A percentile compares a stretch with the other conserved stretches of the same genome.
Evolutionary conservation across 352 stramenopile genomes (phyloP).

Genomic region (Peronospora tabacina): DNA sequence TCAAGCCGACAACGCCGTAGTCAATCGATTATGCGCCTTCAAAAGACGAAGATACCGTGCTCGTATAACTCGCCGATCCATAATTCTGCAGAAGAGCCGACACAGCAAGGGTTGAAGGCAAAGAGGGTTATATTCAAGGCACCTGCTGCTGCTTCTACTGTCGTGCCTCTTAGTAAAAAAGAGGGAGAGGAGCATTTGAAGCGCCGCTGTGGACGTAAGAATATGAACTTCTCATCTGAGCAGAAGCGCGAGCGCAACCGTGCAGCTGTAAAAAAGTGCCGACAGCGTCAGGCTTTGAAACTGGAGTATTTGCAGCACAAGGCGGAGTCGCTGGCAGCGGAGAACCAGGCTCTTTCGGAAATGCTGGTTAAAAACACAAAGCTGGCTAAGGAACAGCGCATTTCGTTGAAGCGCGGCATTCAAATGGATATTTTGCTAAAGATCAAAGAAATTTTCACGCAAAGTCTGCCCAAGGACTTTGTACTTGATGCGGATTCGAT

Average conservation of each 20-base stretch:
- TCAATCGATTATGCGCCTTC: conserved; percentile 2
- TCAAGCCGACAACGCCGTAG: conserved; percentile 9
- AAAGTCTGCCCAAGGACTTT: conserved; percentile 80
- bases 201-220: conserved; percentile 70
- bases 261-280: conserved; percentile 80
- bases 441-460: conserved; percentile 85
- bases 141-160: not conserved
- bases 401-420: conserved; percentile 66
- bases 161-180: conserved; percentile 3
- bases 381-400: conserved; percentile 44
- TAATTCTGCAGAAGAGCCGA: conserved; percentile 8
- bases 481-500: conserved; percentile 78
- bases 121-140: conserved; percentile 16
- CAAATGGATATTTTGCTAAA: conserved; percentile 85
- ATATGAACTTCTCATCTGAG: conserved; percentile 82
- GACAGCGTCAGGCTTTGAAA: conserved; percentile 73
- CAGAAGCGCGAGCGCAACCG: conserved; percentile 80
- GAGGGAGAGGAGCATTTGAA: conserved; percentile 31
- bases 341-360: conserved; percentile 67
- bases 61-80: conserved; percentile 2
- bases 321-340: conserved; percentile 48
- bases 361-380: conserved; percentile 69
- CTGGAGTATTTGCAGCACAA: conserved; percentile 74
- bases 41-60: conserved; percentile 15
- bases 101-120: not conserved